Evolutionary conservation across 208 protist species (phyloP), one percentile per base, ranked within the genome.

Genomic region (Trypanosoma cruzi): DNA sequence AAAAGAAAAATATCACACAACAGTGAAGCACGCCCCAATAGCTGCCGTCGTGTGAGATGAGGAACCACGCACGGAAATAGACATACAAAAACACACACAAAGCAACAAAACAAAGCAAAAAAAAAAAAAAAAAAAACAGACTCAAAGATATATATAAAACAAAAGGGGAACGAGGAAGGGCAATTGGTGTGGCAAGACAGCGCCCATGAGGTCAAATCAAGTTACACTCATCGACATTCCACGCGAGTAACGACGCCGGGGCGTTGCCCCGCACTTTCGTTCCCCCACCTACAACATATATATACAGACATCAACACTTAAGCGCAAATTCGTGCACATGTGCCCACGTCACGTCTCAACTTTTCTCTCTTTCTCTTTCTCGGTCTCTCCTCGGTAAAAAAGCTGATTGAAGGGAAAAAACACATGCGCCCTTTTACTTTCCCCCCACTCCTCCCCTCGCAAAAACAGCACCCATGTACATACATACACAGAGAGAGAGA

Each of bases 51-150:
- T 46, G 6, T 49, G 3, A 55, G 22, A 55, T 40, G 10, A 65
- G 24, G 34, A 65, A 28, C 20, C n/a, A n/a, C n/a, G n/a, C n/a
- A n/a, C n/a, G n/a, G n/a, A n/a, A n/a, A n/a, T n/a, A n/a, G n/a
- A n/a, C n/a, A n/a, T n/a, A n/a, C n/a, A n/a, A n/a, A n/a, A n/a
- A n/a, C n/a, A n/a, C n/a, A n/a, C 26, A 65, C 31, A 55, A 64
- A 54, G 26, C 31, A 64, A 64, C 26, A 26, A 44, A 32, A 63
- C n/a, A n/a, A 20, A 50, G 49, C 44, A 49, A 62, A 48, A 29
- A 48, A n/a, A 63, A 48, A 49, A 42, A 49, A 49, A 7, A 49
- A 59, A 4, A 20, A 37, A 3, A 59, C 26, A 62, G 4, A n/a
- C 18, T 29, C 10, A 71, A 6, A 8, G 44, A 58, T 50, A 52